phyloP scores from a whole-genome alignment of 2,329 filamentous ascomycete species.

The Arthrinium phaeospermum region DNA sequence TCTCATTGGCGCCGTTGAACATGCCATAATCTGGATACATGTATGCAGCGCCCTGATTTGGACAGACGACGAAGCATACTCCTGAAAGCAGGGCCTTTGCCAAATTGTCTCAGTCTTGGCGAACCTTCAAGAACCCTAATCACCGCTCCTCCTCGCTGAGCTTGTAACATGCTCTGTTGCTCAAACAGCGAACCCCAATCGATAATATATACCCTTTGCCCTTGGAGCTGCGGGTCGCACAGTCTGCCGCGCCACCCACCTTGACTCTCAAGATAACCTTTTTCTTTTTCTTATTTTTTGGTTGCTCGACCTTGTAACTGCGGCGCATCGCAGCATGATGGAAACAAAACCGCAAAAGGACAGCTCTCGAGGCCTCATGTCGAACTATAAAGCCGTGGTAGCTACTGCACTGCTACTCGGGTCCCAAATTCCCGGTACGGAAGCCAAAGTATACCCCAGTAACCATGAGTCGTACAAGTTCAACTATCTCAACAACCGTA shows the following conservation, averaged over 20 bases:
- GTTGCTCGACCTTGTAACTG: background rate
- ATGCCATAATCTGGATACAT: background rate
- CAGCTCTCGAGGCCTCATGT: background rate
- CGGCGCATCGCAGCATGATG: background rate
- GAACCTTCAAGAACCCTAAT: slow-evolving; percentile 15
- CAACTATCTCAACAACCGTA: slow-evolving; percentile 35
- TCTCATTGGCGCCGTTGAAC: background rate
- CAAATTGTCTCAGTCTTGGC: background rate
- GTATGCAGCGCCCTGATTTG: slow-evolving; percentile 3
- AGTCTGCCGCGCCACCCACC: background rate
- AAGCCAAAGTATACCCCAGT: slow-evolving; percentile 37
- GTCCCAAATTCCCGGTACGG: slow-evolving; percentile 24
- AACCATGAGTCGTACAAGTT: slow-evolving; percentile 38
- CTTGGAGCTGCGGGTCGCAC: background rate
- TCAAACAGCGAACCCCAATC: background rate
- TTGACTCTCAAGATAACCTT: background rate
- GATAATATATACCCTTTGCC: background rate
- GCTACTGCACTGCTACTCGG: slow-evolving; percentile 26
- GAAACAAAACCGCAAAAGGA: background rate
- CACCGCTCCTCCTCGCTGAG: background rate
- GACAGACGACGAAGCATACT: background rate
- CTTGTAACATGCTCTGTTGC: slow-evolving; percentile 3
- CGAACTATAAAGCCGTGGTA: background rate
- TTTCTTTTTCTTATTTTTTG: background rate
- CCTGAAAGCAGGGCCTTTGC: slow-evolving; percentile 1